Base-by-base conservation (phyloP, 441 rosid species). In the Lepidium campestre region DNA sequence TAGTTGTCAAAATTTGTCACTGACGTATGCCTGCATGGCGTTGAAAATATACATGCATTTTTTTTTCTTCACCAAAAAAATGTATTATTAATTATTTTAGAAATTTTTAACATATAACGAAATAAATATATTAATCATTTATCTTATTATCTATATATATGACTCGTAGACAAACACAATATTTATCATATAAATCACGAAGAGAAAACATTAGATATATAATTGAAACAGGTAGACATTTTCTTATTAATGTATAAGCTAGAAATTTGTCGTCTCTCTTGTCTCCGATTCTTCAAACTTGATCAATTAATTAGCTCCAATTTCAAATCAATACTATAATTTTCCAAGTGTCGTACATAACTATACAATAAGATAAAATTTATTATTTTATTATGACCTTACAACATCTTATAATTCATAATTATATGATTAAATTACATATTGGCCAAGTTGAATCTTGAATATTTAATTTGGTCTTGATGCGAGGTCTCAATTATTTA, bases 11-110 rank as follows among this genome's bases (percentile, higher is more conserved):
- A 3, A 60, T 73, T 60, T 39, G 46, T 31, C 46, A 29, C 45
- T 67, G 68, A 60, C 77, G 68, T 45, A 53, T 35, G 40, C 62
- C 45, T 71, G 75, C 77, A 35, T 75, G 72, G 62, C 75, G 68
- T 78, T 82, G 78, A 25, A 59, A 69, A 56, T 2, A 41, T 2
- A 41, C 10, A 41, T 7, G 10, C 10, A 14, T 41, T 7, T 36
- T 36, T 36, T 36, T 1, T n/a, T 36, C 41, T 4, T n/a, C n/a
- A n/a, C n/a, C n/a, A 22, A 18, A 32, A 11, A 56, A 57, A 71
- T 45, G 56, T 57, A 55, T 39, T 46, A 37, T 56, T 56, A n/a
- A n/a, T n/a, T n/a, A n/a, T n/a, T 12, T 22, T 46, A 29, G 20
- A 39, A 39, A 27, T 18, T 57, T 52, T 42, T 5, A 39, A 12